Base-by-base conservation (phyloP, 352 stramenopile genomes). In the Globisporangium rhizosaccharum region DNA sequence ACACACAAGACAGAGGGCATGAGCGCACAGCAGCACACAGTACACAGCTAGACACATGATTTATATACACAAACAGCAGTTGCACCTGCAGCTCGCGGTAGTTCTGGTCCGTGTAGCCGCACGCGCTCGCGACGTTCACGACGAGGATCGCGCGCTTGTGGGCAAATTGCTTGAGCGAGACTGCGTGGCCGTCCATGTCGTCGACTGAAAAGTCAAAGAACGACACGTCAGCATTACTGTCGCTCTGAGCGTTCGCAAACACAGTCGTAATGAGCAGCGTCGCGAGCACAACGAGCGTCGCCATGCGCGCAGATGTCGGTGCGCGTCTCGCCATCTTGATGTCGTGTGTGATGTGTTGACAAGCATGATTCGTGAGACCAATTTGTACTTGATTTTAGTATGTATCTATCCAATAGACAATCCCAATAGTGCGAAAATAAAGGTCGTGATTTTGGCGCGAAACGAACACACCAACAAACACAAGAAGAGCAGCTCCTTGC, bases 21-120 rank as follows among this genome's bases (percentile, higher is more conserved):
- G 30, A 36, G 30, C 30, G 30, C 30, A 36, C 30, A 9, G 3
- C 30, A 36, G 23, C 23, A 23, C 23, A 36, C 30, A 36, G 8
- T 9, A 36, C 30, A 36, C 8, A 36, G 30, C 30, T 36, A 36
- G 30, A 36, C 30, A 36, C 30, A 36, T 9, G 30, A 1, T 36
- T 36, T 9, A 36, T 36, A 36, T 36, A 36, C 30, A 36, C 30
- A 36, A 4, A 36, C 30, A 36, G 30, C 30, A 36, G 8, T 9
- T 36, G 30, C 30, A 36, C 76, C 79, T 87, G 76, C 28, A 92
- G 66, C 65, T 89, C 83, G 45, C 67, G 70, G 62, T 92, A 93
- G 66, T 93, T 93, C 62, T 79, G 70, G 68, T 93, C 78, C 28
- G 83, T 90, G 73, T 90, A 92, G 10, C 84, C 84, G 53, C 82